Evolutionary conservation across 1,284 basidiomycete species (phyloP), one percentile per base, ranked within the genome.

Genomic region (Ustilago bromivora): DNA sequence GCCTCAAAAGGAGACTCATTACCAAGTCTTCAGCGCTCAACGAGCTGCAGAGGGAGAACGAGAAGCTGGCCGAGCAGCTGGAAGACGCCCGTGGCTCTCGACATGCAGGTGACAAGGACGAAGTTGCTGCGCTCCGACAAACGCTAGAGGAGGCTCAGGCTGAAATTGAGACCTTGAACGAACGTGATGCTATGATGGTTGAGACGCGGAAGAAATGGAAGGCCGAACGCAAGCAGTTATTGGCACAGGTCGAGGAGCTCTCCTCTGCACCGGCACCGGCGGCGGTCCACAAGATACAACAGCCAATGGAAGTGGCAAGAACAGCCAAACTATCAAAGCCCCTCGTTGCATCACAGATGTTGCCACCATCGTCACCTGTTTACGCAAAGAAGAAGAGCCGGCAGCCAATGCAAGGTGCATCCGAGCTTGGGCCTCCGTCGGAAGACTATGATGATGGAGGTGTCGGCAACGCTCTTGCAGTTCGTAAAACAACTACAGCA

Each of bases 401-500:
- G 8, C 46, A 55, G 32, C 76, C 76, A 32, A 78, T 78, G 76
- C 76, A 78, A 28, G 76, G 76, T 17, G 76, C 76, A 17, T 70
- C 66, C 19, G 76, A 78, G 59, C 65, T 76, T 31, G 76, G 47
- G 4, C 61, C 61, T 2, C 71, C 61, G 9, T 78, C 76, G 9
- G 76, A 78, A 38, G 69, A 65, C 31, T 66, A 71, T 12, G 47
- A 41, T 2, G 58, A 66, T 38, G 47, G 61, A 63, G 64, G 64
- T n/a, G 34, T 53, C 10, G 52, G 51, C 2, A 41, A 32, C 9
- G 54, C 61, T 9, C 6, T 47, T 23, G 41, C 58, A 15, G 58
- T 65, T 40, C 66, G 53, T 28, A 75, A 75, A 41, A 10, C 49
- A 15, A 60, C 54, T 43, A 9, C 40, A 9, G 54, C 54, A 49